Percentiles rank a stretch among this genome's conserved stretches.
Evolutionary conservation across 805 yeast genomes (phyloP).

Genomic region (Saccharomyces eubayanus): DNA sequence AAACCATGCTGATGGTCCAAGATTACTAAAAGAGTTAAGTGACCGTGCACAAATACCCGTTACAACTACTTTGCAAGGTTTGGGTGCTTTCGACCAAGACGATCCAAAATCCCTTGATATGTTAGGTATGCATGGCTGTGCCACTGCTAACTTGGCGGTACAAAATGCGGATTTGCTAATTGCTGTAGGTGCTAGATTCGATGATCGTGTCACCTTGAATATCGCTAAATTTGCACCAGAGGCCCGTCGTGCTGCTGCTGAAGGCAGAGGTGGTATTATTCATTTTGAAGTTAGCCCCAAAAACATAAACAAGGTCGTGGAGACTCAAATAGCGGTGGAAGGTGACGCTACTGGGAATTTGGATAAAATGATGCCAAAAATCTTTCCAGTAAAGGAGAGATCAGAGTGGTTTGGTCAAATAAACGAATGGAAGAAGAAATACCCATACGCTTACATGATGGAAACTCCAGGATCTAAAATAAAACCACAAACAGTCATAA

Average conservation of each 20-base stretch:
- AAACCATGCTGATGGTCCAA: constrained; percentile 73
- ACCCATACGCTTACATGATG: constrained; percentile 72
- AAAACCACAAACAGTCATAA: constrained; percentile 88
- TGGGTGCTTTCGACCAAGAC: constrained; percentile 89
- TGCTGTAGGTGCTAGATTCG: constrained; percentile 95
- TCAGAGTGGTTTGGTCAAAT: constrained; percentile 72
- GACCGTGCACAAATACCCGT: constrained; percentile 92
- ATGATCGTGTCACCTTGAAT: constrained; percentile 93
- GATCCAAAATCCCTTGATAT: constrained; percentile 87
- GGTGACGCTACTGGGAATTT: constrained; percentile 88
- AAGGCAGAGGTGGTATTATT: constrained; percentile 88
- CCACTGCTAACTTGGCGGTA: constrained; percentile 88
- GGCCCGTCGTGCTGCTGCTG: constrained; percentile 81
- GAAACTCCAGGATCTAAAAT: constrained; percentile 76
- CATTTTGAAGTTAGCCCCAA: constrained; percentile 95
- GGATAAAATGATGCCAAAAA: constrained; percentile 60
- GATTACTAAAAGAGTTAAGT: constrained; percentile 68
- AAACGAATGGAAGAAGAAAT: constrained; percentile 73
- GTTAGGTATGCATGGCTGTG: constrained; percentile 98
- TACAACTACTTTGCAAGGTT: constrained; percentile 88
- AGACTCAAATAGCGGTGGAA: constrained; percentile 92
- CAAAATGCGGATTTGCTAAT: constrained; percentile 89
- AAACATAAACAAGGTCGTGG: constrained; percentile 94
- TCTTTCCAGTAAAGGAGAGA: constrained; percentile 57
- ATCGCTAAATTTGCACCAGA: constrained; percentile 86